Base-by-base conservation (phyloP, 164 flowering plant species). In the Piper betle region DNA sequence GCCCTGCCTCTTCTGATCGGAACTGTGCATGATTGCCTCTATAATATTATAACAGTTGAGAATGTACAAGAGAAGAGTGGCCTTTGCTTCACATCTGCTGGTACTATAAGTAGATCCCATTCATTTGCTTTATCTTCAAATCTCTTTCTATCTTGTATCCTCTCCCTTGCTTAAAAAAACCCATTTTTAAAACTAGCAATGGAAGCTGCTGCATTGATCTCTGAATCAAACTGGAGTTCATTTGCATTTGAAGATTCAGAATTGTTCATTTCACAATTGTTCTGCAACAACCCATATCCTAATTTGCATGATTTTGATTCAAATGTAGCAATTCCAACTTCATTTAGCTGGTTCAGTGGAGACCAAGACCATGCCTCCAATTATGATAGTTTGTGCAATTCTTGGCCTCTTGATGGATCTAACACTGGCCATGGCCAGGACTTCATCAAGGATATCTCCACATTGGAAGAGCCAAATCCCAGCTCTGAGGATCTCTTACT, bases 201-300 rank as follows among this genome's bases (percentile, higher is more conserved):
- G 92, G 88, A 85, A 72, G n/a, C 72, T 54, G 17, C 67, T n/a
- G 83, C 75, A 67, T 78, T 68, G 39, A 72, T 76, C 61, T 69
- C 68, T 42, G 77, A 73, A 50, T 74, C 70, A 40, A 85, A 81
- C 62, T 81, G 81, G 80, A 79, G 74, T 5, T 71, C 73, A 6
- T 59, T 75, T 52, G 55, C 74, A 8, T 60, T 76, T 53, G 58
- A 69, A 42, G 91, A 85, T 70, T 78, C 82, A 19, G 83, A 84
- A 59, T 82, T 25, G 33, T 25, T 85, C 78, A 79, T 87, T 89
- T 78, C 87, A 10, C 83, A 81, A 63, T 74, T 82, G 69, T 82
- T 82, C 48, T 67, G 70, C 18, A 73, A 61, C 62, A 72, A 56
- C 62, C 67, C 78, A 0, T 9, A 71, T 39, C 53, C 69, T 3